A percentile compares a stretch with the other conserved stretches of the same genome.
These are phyloP conservation scores for Arthrobotrys entomopaga DNA, from an alignment of 2,329 filamentous ascomycete genomes.

Conservation along the genomic window DNA sequence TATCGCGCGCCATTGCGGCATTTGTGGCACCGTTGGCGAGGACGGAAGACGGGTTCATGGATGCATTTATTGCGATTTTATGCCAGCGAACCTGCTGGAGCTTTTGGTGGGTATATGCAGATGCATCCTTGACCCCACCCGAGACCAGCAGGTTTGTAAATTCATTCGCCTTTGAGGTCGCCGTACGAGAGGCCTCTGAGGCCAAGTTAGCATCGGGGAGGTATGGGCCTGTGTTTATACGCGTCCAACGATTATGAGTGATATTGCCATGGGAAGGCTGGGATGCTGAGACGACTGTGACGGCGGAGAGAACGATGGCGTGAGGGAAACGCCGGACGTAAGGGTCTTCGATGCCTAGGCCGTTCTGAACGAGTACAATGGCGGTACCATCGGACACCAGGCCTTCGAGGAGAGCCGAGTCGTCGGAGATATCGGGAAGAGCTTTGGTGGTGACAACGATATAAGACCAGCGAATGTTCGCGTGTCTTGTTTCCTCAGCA, in stretches of 20 bases:
- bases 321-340: constrained; percentile 66
- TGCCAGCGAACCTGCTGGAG: constrained; percentile 70
- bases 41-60: constrained; percentile 50
- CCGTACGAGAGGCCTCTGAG: constrained; percentile 50
- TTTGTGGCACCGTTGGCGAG: constrained; percentile 72
- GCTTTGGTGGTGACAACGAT: constrained; percentile 78
- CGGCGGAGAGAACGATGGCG: constrained; percentile 68
- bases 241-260: constrained; percentile 60
- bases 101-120: constrained; percentile 66
- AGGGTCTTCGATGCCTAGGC: constrained; percentile 70
- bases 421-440: constrained; percentile 64
- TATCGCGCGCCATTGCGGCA: constrained; percentile 72
- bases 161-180: constrained; percentile 55
- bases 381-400: constrained; percentile 62
- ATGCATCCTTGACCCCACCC: constrained; percentile 64
- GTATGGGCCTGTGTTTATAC: constrained; percentile 62
- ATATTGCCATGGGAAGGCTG: constrained; percentile 66
- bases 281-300: constrained; percentile 68
- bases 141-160: constrained; percentile 63
- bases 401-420: constrained; percentile 48
- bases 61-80: constrained; percentile 64
- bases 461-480: constrained; percentile 69
- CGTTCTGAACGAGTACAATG: constrained; percentile 72
- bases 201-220: constrained; percentile 66
- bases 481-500: constrained; percentile 69